A percentile compares a stretch with the other conserved stretches of the same genome.
These are phyloP conservation scores for Stachybotrys echinatus DNA, from an alignment of 2,329 filamentous ascomycete genomes.

Conservation along the genomic window DNA sequence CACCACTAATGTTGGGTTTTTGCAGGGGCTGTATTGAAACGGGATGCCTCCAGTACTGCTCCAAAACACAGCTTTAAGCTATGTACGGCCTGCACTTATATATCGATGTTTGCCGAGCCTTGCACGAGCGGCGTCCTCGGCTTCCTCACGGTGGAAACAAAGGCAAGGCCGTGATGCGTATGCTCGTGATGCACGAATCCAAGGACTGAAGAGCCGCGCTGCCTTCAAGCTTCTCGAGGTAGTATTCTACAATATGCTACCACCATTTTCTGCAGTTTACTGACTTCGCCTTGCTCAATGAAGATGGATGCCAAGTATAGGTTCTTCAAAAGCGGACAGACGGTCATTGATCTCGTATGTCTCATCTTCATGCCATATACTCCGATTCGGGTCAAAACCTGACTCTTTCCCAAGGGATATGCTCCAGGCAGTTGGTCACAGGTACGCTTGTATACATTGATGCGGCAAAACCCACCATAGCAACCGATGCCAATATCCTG, in stretches of 20 bases:
- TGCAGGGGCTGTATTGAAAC: too few relatives aligned
- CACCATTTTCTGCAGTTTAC: background rate
- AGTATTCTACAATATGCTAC: constrained; percentile 7
- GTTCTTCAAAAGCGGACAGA: constrained; percentile 75
- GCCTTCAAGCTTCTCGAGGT: constrained; percentile 92
- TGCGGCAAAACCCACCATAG: background rate
- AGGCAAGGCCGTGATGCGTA: constrained; percentile 72
- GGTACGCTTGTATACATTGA: constrained; percentile 27
- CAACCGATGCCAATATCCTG: background rate
- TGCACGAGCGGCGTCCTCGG: constrained; percentile 29
- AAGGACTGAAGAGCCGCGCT: constrained; percentile 81
- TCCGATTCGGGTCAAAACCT: background rate
- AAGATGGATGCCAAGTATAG: constrained; percentile 79
- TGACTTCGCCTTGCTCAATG: background rate
- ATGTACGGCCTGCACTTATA: background rate
- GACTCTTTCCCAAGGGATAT: constrained; percentile 55
- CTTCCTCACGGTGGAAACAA: constrained; percentile 75
- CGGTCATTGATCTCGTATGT: constrained; percentile 80
- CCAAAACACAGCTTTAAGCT: background rate
- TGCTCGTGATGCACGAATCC: constrained; percentile 68
- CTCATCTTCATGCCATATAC: constrained; percentile 4
- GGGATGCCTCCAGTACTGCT: too few relatives aligned
- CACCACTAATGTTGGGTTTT: too few relatives aligned
- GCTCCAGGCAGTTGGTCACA: constrained; percentile 71
- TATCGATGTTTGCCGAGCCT: background rate